Conservation (phyloP, 305 asterid species). For the Solanum hybrid region DNA sequence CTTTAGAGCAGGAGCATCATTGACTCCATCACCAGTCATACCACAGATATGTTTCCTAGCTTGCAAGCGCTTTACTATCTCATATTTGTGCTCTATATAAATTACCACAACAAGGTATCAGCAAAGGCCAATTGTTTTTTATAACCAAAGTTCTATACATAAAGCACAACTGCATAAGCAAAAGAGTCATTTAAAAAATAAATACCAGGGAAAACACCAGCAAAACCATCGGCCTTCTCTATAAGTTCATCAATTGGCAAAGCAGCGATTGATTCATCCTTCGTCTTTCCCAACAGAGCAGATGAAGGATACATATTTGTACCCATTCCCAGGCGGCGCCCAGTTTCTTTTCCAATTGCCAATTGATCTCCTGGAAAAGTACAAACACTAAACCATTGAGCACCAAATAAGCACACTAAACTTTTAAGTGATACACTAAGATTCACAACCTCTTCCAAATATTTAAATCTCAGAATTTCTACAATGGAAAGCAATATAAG, state of each 20-base stretch:
- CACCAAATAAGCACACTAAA: neutral
- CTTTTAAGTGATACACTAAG: neutral
- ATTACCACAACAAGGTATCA: slow-evolving; percentile 16
- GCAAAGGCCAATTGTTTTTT: neutral
- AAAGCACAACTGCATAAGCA: neutral
- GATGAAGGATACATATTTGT: slow-evolving; percentile 98
- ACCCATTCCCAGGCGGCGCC: slow-evolving; percentile 95
- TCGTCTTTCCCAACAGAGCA: slow-evolving; percentile 85
- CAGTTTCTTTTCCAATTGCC: slow-evolving; percentile 96
- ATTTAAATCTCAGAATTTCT: neutral
- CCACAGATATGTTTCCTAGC: slow-evolving; percentile 98
- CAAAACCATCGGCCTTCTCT: slow-evolving; percentile 97
- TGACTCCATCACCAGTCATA: slow-evolving; percentile 99
- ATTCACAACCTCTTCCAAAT: neutral
- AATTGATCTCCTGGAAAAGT: slow-evolving; percentile 78
- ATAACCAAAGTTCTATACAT: neutral
- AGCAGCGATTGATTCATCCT: slow-evolving; percentile 89
- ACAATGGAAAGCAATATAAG: neutral
- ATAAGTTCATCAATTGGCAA: slow-evolving; percentile 94
- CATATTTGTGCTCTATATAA: slow-evolving; percentile 82
- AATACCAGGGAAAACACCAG: slow-evolving; percentile 97
- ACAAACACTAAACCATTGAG: slow-evolving; percentile 11
- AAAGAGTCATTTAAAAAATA: neutral
- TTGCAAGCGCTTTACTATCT: slow-evolving; percentile 95
- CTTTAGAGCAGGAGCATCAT: slow-evolving; percentile 96